phyloP scores from a whole-genome alignment of 768 basidiomycete genomes.

The Coprinopsis cinerea region DNA sequence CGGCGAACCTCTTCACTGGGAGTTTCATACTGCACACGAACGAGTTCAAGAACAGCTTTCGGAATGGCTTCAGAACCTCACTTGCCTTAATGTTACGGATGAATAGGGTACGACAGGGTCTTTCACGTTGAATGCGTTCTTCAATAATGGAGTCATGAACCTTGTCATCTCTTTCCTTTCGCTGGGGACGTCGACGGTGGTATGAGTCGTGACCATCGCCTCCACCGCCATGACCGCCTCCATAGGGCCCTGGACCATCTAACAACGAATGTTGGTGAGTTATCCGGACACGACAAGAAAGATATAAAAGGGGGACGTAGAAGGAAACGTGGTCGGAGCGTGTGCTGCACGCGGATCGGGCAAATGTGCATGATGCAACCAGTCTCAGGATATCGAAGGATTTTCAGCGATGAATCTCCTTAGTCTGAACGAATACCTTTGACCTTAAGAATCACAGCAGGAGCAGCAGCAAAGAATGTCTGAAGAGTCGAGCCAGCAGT shows the following conservation, averaged over 20 bases:
- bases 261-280: slow-evolving; percentile 48
- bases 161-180: slow-evolving; percentile 83
- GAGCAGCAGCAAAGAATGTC: not conserved
- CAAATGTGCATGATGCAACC: slow-evolving; percentile 17
- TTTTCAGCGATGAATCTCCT: not conserved
- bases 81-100: slow-evolving; percentile 98
- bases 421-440: slow-evolving; percentile 16
- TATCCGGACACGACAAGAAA: slow-evolving; percentile 30
- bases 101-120: slow-evolving; percentile 93
- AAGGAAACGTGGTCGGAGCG: slow-evolving; percentile 41
- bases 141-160: slow-evolving; percentile 89
- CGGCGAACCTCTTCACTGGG: slow-evolving; percentile 78
- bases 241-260: slow-evolving; percentile 62
- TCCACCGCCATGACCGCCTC: no score
- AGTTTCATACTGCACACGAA: slow-evolving; percentile 69
- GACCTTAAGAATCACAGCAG: slow-evolving; percentile 13
- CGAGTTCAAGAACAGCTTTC: slow-evolving; percentile 5
- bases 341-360: slow-evolving; percentile 32
- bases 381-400: slow-evolving; percentile 4
- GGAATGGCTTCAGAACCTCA: slow-evolving; percentile 12
- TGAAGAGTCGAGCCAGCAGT: not conserved
- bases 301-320: slow-evolving; percentile 36
- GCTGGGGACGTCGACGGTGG: slow-evolving; percentile 37
- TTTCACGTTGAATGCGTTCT: slow-evolving; percentile 89
- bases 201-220: slow-evolving; percentile 50